Evolutionary conservation across 1,284 basidiomycete species (phyloP).

Genomic region (Lentinus polychrous): DNA sequence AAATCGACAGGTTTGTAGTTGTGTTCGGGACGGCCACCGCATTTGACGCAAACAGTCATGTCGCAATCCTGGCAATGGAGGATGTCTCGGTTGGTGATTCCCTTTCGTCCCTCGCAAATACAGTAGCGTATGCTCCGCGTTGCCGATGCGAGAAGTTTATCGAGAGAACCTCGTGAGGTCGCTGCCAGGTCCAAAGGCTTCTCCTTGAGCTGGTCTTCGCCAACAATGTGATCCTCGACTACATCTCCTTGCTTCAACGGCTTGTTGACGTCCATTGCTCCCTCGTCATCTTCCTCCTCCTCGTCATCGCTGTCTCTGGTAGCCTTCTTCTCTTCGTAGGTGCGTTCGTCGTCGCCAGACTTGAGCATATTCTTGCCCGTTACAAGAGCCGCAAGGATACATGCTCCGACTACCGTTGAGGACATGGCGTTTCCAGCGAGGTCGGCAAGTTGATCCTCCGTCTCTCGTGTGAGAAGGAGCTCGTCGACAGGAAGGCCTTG

Average conservation of each 20-base stretch:
- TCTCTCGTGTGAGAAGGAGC: constrained; percentile 86
- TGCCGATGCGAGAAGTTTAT: constrained; percentile 59
- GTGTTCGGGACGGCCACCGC: constrained; percentile 88
- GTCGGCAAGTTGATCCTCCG: constrained; percentile 90
- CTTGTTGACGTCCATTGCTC: constrained; percentile 20
- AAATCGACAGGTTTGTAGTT: constrained; percentile 55
- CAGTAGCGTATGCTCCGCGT: constrained; percentile 75
- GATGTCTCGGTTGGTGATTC: constrained; percentile 66
- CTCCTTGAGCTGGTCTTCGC: constrained; percentile 58
- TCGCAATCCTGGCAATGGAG: constrained; percentile 73
- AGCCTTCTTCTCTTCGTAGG: constrained; percentile 54
- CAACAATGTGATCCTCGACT: constrained; percentile 54
- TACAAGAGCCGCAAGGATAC: constrained; percentile 80
- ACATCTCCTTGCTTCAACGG: constrained; percentile 16
- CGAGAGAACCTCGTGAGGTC: constrained; percentile 40
- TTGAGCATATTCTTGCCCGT: constrained; percentile 61
- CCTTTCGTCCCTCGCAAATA: constrained; percentile 82
- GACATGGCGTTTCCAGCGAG: constrained; percentile 97
- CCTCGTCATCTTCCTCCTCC: constrained; percentile 22
- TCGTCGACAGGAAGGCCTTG: constrained; percentile 92
- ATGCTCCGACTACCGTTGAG: constrained; percentile 89
- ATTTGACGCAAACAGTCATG: constrained; percentile 76
- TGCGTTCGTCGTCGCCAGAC: constrained; percentile 51
- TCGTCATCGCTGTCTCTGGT: constrained; percentile 29
- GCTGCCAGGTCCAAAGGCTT: constrained; percentile 67